phyloP scores from a whole-genome alignment of 306 rosid genomes.

The Sophora flavescens region DNA sequence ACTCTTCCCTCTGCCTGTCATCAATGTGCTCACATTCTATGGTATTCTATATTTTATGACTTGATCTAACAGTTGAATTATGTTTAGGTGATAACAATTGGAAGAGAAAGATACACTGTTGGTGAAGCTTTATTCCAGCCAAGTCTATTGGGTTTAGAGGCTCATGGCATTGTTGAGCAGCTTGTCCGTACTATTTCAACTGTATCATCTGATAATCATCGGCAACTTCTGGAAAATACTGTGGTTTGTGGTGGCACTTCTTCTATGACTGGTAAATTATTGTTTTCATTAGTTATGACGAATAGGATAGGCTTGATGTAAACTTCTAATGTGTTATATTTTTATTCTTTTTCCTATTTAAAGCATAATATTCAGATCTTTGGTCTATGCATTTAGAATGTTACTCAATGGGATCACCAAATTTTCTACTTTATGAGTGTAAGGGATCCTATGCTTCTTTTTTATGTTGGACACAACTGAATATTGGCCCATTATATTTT shows the following conservation, averaged over 20 bases:
- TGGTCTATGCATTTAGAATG: constrained; percentile 18
- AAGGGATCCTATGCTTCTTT: constrained; percentile 13
- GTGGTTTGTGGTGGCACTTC: constrained; percentile 93
- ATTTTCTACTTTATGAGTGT: neutral
- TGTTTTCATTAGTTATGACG: neutral
- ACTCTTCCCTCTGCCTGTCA: neutral
- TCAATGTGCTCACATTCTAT: constrained; percentile 6
- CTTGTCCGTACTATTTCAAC: constrained; percentile 92
- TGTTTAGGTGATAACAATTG: constrained; percentile 85
- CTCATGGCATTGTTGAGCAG: constrained; percentile 98
- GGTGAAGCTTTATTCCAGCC: constrained; percentile 99
- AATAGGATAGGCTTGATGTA: constrained; percentile 22
- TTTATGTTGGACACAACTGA: constrained; percentile 24
- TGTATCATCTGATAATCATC: constrained; percentile 91
- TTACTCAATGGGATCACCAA: constrained; percentile 10
- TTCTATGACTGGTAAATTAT: constrained; percentile 75
- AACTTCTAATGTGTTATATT: neutral
- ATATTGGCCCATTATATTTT: constrained; percentile 10
- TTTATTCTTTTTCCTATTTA: neutral
- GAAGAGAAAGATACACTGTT: constrained; percentile 85
- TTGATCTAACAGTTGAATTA: constrained; percentile 24
- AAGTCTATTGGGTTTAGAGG: constrained; percentile 82
- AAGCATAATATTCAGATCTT: constrained; percentile 5
- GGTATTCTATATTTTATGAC: constrained; percentile 27
- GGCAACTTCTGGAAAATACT: constrained; percentile 91